These are phyloP conservation scores for Ceratocystis eucalypticola DNA, from an alignment of 2,329 filamentous ascomycete species.

Conservation along the genomic window DNA sequence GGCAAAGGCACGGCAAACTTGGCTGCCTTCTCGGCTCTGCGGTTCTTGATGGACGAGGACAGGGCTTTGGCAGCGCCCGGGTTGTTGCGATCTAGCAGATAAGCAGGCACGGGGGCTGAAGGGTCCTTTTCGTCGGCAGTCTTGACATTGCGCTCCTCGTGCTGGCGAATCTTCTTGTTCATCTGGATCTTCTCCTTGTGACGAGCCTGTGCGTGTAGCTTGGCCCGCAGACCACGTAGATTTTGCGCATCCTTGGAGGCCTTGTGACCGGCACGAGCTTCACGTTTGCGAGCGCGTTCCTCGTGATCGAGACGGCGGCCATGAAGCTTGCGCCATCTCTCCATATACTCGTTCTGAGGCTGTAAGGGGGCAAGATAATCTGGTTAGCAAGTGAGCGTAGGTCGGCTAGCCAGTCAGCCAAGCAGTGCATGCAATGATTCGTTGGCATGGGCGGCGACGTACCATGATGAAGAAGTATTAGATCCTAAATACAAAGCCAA, in stretches of 20 bases:
- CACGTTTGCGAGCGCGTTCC: constrained; percentile 74
- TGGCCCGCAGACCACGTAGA: constrained; percentile 78
- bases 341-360: constrained; percentile 59
- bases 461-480: constrained; percentile 13
- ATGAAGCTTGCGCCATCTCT: constrained; percentile 50
- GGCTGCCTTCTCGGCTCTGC: constrained; percentile 83
- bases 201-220: constrained; percentile 84
- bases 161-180: constrained; percentile 84
- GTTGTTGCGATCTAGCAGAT: constrained; percentile 73
- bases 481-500: neutral
- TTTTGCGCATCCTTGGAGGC: constrained; percentile 84
- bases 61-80: constrained; percentile 53
- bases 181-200: constrained; percentile 98
- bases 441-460: neutral
- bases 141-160: constrained; percentile 95
- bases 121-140: constrained; percentile 67
- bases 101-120: constrained; percentile 72
- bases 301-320: constrained; percentile 59
- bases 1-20: constrained; percentile 86
- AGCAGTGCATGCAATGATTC: too few relatives aligned
- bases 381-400: constrained; percentile 5
- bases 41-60: constrained; percentile 84
- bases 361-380: constrained; percentile 26
- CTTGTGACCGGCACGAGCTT: constrained; percentile 80
- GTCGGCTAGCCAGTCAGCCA: too few relatives aligned